Evolutionary conservation across 2,329 filamentous ascomycete genomes (phyloP), one percentile per base, ranked within the genome.

Genomic region (Aaosphaeria pasadenensis): DNA sequence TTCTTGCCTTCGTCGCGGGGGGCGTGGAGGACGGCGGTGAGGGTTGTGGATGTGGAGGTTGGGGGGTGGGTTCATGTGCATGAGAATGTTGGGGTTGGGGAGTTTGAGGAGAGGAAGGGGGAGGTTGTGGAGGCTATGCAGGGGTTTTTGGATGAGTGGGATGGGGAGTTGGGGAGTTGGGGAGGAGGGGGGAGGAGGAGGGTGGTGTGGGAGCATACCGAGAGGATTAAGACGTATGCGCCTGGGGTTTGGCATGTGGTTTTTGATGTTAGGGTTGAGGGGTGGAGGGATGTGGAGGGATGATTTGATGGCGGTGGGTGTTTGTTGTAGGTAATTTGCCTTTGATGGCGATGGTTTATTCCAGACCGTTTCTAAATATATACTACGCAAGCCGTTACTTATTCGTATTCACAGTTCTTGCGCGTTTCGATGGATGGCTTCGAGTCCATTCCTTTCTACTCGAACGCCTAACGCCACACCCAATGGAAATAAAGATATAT

Each of bases 171-270:
- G 24, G 44, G 24, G 44, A 44, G 29, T 24, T 7, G 17, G 9
- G 11, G 28, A 7, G 41, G 39, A 4, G 4, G 17, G 24, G 3
- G 36, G n/a, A 29, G 33, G 17, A 51, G 50, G 38, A 49, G 42
- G 7, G 63, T 59, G 1, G 44, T 9, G 76, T 79, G 53, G 78
- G 83, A 55, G 72, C 78, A 62, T 76, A 79, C 67, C 7, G 66
- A 70, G 50, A 57, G 45, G 47, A 79, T 85, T 41, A 85, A 84
- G 67, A 81, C 77, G 44, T 84, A 81, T 67, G 81, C 81, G 33
- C 82, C 82, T 4, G 81, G 81, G 1, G 77, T 85, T 2, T 74
- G 81, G 69, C 81, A 84, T 68, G 81, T 75, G 53, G 80, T 84
- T n/a, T 74, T 83, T 58, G 81, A 85, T 63, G 73, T 85, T 1